These are phyloP conservation scores for Mallotus repandus DNA, from an alignment of 441 rosid species.

Conservation along the genomic window DNA sequence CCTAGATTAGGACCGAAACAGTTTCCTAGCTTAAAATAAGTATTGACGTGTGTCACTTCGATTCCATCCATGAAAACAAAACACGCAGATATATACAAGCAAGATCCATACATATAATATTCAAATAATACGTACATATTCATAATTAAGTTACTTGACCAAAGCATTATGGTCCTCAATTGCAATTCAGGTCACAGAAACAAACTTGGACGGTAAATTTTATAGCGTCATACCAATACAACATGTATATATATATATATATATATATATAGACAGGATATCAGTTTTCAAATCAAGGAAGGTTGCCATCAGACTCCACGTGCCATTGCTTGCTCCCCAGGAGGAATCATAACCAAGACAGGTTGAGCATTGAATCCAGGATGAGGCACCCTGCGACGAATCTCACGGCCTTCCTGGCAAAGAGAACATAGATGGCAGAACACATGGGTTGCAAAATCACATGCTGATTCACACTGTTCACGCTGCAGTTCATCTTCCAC, in stretches of 20 bases:
- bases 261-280: neutral
- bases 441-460: conserved; percentile 74
- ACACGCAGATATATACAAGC: neutral
- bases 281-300: neutral
- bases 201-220: neutral
- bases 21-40: neutral
- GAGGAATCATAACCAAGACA: conserved; percentile 72
- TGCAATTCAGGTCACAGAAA: neutral
- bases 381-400: conserved; percentile 81
- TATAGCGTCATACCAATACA: conserved; percentile 14
- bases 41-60: no score
- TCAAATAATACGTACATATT: neutral
- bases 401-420: conserved; percentile 97
- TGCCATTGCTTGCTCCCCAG: conserved; percentile 78
- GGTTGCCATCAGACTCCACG: conserved; percentile 36
- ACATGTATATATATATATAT: conserved; percentile 4
- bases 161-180: neutral
- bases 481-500: conserved; percentile 71
- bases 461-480: conserved; percentile 71
- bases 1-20: neutral
- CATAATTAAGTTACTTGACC: neutral
- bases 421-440: conserved; percentile 86
- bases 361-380: conserved; percentile 83
- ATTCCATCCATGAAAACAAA: neutral
- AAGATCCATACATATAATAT: neutral